Evolutionary conservation across 2,329 filamentous ascomycete species (phyloP).

Genomic region (Hypomyces rosellus): DNA sequence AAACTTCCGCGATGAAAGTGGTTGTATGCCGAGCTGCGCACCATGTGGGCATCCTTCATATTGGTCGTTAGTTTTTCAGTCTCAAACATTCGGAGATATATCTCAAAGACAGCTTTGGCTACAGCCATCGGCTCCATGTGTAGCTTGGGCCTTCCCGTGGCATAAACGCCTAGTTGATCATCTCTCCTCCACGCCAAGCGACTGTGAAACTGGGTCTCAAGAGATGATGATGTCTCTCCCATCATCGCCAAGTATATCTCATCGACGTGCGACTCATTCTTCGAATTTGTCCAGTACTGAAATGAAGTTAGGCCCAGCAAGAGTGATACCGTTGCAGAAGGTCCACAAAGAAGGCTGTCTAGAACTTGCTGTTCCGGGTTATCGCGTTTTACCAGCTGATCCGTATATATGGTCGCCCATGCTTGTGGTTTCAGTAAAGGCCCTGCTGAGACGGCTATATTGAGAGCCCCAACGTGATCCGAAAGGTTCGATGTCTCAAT

Average conservation of each 20-base stretch:
- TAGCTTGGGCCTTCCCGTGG: slow-evolving; percentile 17
- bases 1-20: slow-evolving; percentile 35
- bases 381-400: slow-evolving; percentile 33
- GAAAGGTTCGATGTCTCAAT: slow-evolving; percentile 48
- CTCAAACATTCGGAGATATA: slow-evolving; percentile 42
- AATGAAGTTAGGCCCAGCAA: slow-evolving; percentile 45
- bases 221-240: background rate
- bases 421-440: slow-evolving; percentile 40
- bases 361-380: slow-evolving; percentile 24
- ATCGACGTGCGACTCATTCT: slow-evolving; percentile 32
- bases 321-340: slow-evolving; percentile 40
- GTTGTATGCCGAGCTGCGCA: slow-evolving; percentile 17
- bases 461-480: slow-evolving; percentile 33
- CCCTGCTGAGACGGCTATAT: slow-evolving; percentile 34
- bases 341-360: slow-evolving; percentile 38
- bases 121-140: slow-evolving; percentile 13
- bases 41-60: background rate
- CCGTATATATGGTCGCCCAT: slow-evolving; percentile 44
- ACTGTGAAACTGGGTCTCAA: slow-evolving; percentile 17
- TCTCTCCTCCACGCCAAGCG: slow-evolving; percentile 23
- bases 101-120: slow-evolving; percentile 27
- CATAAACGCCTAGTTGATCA: slow-evolving; percentile 23
- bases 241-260: slow-evolving; percentile 28
- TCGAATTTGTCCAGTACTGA: slow-evolving; percentile 46
- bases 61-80: slow-evolving; percentile 25